Conservation (phyloP, 345 rosid genomes). For the Populus simonii region DNA sequence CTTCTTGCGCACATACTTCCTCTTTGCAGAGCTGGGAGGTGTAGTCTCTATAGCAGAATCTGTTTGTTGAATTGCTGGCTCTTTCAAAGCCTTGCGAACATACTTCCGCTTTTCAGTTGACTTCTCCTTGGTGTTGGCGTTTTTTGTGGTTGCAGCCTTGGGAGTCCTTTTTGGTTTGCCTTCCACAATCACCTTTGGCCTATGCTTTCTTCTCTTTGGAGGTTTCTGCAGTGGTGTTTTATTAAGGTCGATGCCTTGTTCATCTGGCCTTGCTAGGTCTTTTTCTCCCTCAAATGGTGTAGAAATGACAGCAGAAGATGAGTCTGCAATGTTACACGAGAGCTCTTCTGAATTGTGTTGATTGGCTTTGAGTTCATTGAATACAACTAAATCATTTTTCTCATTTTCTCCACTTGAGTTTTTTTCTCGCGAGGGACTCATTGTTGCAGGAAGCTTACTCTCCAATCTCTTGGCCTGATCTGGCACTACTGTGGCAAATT, state of each 20-base stretch:
- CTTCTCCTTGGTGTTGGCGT: constrained; percentile 29
- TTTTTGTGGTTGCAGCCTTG: constrained; percentile 39
- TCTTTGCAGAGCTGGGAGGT: constrained; percentile 8
- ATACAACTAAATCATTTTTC: constrained; percentile 20
- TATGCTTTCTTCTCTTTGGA: constrained; percentile 67
- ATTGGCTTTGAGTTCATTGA: constrained; percentile 23
- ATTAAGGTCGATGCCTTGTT: constrained; percentile 58
- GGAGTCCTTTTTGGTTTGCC: constrained; percentile 51
- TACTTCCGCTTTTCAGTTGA: constrained; percentile 36
- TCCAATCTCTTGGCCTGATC: constrained; percentile 26
- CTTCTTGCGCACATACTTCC: constrained; percentile 40
- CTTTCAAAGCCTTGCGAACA: constrained; percentile 42
- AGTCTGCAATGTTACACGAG: constrained; percentile 41
- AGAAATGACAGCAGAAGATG: constrained; percentile 32
- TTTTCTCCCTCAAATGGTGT: constrained; percentile 36
- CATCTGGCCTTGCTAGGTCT: constrained; percentile 26
- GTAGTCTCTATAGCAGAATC: constrained; percentile 18
- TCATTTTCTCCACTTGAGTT: constrained; percentile 28
- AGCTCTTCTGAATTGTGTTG: constrained; percentile 28
- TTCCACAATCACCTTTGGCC: constrained; percentile 74
- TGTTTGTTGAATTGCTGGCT: constrained; percentile 33
- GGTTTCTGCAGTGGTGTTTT: constrained; percentile 67
- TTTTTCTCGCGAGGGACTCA: constrained; percentile 8
- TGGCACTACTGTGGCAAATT: constrained; percentile 34
- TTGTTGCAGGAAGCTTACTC: constrained; percentile 12